These are phyloP conservation scores for Phellinidium pouzarii DNA, from an alignment of 1,284 basidiomycete genomes.

Conservation along the genomic window DNA sequence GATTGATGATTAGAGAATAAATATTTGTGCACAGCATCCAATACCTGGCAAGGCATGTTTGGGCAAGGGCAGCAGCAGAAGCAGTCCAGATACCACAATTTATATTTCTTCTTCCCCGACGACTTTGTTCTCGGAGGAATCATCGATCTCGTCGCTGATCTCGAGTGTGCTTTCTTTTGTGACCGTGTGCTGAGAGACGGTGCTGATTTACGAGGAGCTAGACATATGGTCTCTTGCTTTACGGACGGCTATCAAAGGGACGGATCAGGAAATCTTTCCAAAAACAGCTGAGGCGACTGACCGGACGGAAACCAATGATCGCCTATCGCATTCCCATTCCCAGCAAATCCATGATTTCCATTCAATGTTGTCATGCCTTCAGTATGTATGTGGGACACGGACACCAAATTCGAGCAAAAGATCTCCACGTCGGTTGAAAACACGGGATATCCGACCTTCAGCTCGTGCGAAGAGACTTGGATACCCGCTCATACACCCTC, in stretches of 20 bases:
- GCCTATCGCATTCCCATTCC: slow-evolving; percentile 4
- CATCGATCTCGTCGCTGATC: not conserved
- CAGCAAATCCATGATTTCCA: not conserved
- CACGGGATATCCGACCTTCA: slow-evolving; percentile 27
- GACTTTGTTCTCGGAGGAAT: not conserved
- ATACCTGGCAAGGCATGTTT: too few relatives aligned
- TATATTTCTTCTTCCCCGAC: slow-evolving; percentile 1
- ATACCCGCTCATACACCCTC: slow-evolving; percentile 28
- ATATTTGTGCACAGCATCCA: too few relatives aligned
- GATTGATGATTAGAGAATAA: not conserved
- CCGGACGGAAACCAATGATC: slow-evolving; percentile 10
- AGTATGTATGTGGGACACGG: not conserved
- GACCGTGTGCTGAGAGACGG: slow-evolving; percentile 3
- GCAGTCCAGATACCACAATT: not conserved
- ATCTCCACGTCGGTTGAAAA: slow-evolving; percentile 29
- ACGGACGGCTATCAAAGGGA: not conserved
- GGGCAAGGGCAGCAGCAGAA: not conserved
- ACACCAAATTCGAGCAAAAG: slow-evolving; percentile 28
- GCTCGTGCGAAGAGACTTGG: slow-evolving; percentile 25
- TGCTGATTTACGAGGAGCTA: slow-evolving; percentile 9
- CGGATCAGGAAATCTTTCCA: not conserved
- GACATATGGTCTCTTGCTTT: slow-evolving; percentile 14
- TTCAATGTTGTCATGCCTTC: not conserved
- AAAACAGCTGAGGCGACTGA: not conserved
- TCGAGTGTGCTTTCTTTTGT: not conserved